Evolutionary conservation across 108 stramenopile genomes (phyloP).

Genomic region (Schizochytrium sp.): DNA sequence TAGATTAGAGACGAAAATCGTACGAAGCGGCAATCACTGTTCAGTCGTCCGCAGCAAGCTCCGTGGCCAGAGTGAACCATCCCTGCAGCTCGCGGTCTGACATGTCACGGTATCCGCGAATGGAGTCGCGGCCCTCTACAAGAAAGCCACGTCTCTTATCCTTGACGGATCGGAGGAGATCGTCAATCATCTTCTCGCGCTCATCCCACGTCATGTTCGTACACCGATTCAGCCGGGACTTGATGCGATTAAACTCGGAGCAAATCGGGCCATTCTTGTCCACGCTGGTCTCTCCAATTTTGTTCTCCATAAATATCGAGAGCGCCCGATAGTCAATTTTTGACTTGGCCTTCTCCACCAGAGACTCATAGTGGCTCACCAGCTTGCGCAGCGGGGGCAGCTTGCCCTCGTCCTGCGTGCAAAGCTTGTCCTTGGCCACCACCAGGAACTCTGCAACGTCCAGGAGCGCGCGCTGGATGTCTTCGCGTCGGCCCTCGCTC

Average conservation of each 20-base stretch:
- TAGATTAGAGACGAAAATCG: too few species aligned
- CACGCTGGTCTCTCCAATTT: neutral
- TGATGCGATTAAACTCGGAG: neutral
- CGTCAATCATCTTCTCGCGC: neutral
- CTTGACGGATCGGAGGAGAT: neutral
- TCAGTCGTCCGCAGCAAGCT: neutral
- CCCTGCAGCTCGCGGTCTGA: slow-evolving; percentile 10
- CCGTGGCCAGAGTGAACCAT: neutral
- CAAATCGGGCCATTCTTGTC: neutral
- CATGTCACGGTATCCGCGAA: slow-evolving; percentile 9
- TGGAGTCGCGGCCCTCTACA: neutral
- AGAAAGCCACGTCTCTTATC: neutral
- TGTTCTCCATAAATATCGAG: neutral
- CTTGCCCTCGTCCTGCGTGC: neutral
- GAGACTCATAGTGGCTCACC: neutral
- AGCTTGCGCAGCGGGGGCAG: neutral
- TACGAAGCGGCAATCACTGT: too few species aligned
- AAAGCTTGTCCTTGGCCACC: neutral
- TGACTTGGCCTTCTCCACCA: neutral
- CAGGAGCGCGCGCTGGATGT: neutral
- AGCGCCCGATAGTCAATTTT: neutral
- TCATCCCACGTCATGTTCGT: neutral
- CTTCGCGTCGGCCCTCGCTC: neutral
- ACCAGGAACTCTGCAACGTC: slow-evolving; percentile 1
- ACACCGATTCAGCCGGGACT: neutral